Base-by-base conservation (phyloP, 2,329 filamentous ascomycete species). In the Basipetospora chlamydospora region DNA sequence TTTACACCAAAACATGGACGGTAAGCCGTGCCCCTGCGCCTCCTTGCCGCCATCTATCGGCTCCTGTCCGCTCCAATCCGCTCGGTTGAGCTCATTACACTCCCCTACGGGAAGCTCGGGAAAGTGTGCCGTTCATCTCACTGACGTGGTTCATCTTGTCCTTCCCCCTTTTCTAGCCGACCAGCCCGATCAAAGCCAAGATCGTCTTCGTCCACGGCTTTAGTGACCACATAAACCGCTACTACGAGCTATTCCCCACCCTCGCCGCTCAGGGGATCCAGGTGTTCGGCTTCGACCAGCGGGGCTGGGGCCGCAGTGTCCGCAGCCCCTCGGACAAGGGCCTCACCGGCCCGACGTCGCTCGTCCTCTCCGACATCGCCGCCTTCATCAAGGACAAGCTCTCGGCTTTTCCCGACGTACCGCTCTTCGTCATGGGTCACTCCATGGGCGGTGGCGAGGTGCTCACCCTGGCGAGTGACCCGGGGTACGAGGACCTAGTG, bases 121-220 rank as follows among this genome's bases (percentile, higher is more conserved):
- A n/a, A n/a, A n/a, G n/a, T n/a, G n/a, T n/a, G n/a, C n/a, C n/a
- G n/a, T n/a, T n/a, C n/a, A n/a, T n/a, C n/a, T n/a, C n/a, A n/a
- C n/a, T n/a, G n/a, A n/a, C n/a, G n/a, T n/a, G n/a, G n/a, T n/a
- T n/a, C n/a, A n/a, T n/a, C n/a, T n/a, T n/a, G n/a, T n/a, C n/a
- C n/a, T 29, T 35, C 12, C 25, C 20, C 23, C 20, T 35, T 36
- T 15, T 36, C 28, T 33, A 76, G 76, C 73, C 73, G 21, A 54
- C 66, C 21, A 66, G 61, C 11, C 57, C 66, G 10, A 57, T 69
- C 38, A 71, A 69, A 48, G 86, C 86, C 25, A 80, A 81, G 46
- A 56, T 93, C 34, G 66, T 90, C 48, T 81, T 92, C 57, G 62
- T 95, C 43, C 87, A 95, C 59, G 87, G 87, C 49, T 95, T 87